Percentiles rank a stretch among this genome's conserved stretches.
phyloP scores from a whole-genome alignment of 2,329 filamentous ascomycete genomes.

The Microsporum canis region DNA sequence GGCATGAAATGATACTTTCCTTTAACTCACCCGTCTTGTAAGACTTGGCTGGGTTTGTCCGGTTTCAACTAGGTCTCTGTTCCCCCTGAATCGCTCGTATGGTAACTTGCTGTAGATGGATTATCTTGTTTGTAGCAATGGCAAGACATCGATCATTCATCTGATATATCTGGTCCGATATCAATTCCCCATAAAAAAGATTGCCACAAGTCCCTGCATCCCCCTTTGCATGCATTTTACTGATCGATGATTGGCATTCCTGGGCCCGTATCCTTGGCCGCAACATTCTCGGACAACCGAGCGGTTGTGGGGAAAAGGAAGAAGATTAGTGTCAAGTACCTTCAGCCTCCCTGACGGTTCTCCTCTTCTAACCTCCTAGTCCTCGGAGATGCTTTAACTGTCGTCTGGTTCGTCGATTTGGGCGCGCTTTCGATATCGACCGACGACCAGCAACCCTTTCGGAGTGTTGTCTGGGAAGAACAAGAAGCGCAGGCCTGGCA shows the following conservation, averaged over 20 bases:
- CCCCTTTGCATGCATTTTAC: not conserved
- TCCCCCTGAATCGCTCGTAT: too few species aligned
- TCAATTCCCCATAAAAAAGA: not conserved
- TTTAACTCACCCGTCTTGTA: too few species aligned
- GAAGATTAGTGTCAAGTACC: not conserved
- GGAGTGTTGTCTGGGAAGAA: not conserved
- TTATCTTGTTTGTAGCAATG: too few species aligned
- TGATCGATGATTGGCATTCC: not conserved
- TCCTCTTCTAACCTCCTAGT: not conserved
- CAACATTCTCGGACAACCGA: not conserved
- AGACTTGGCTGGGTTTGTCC: too few species aligned
- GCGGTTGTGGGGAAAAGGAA: not conserved
- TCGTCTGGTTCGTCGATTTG: not conserved
- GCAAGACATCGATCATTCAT: too few species aligned
- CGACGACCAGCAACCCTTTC: too few species aligned
- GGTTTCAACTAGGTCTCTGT: too few species aligned
- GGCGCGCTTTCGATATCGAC: not conserved
- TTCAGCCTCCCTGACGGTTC: not conserved
- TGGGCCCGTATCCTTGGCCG: not conserved
- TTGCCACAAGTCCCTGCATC: not conserved
- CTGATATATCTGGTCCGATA: not conserved
- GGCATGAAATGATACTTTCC: too few species aligned
- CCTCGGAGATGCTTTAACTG: not conserved
- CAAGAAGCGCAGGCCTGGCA: not conserved
- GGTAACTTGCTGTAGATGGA: too few species aligned